These are phyloP conservation scores for Stereocaulon alpinum DNA, from an alignment of 495 filamentous ascomycete genomes.

Conservation along the genomic window DNA sequence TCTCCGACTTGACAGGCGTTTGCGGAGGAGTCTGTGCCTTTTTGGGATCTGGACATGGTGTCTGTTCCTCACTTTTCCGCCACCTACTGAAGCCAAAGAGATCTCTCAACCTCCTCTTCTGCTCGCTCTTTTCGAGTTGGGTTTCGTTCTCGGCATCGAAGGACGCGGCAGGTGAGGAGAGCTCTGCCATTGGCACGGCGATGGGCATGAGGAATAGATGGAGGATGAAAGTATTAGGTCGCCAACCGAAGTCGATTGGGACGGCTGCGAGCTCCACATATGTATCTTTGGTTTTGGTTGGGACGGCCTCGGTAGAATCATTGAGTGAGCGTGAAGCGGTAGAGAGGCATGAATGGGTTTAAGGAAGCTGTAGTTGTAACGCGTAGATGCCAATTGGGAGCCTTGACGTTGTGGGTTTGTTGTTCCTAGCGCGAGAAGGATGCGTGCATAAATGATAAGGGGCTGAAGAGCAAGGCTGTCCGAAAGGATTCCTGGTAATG, in stretches of 20 bases:
- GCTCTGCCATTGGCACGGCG: constrained; percentile 17
- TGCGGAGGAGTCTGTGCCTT: constrained; percentile 18
- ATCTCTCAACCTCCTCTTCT: constrained; percentile 45
- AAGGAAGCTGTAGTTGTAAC: not conserved
- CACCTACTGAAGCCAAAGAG: constrained; percentile 34
- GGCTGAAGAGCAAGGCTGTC: constrained; percentile 1
- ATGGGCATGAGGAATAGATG: constrained; percentile 12
- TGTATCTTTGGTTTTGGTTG: not conserved
- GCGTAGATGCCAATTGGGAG: constrained; percentile 1
- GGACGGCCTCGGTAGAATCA: constrained; percentile 4
- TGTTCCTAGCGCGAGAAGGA: not conserved
- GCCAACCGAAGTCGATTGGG: constrained; percentile 7
- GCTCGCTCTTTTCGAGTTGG: constrained; percentile 19
- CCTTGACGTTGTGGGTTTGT: constrained; percentile 1
- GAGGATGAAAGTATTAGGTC: not conserved
- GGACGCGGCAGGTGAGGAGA: constrained; percentile 14
- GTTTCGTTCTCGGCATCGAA: constrained; percentile 17
- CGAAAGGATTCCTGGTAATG: not conserved
- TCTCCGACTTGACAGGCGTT: constrained; percentile 11
- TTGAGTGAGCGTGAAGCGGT: constrained; percentile 1
- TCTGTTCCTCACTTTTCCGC: constrained; percentile 36
- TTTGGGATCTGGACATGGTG: not conserved
- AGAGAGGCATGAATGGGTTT: not conserved
- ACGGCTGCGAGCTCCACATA: constrained; percentile 3
- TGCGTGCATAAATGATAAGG: not conserved